Conservation (phyloP, 2,329 filamentous ascomycete genomes). For the Coniochaeta prunicola region DNA sequence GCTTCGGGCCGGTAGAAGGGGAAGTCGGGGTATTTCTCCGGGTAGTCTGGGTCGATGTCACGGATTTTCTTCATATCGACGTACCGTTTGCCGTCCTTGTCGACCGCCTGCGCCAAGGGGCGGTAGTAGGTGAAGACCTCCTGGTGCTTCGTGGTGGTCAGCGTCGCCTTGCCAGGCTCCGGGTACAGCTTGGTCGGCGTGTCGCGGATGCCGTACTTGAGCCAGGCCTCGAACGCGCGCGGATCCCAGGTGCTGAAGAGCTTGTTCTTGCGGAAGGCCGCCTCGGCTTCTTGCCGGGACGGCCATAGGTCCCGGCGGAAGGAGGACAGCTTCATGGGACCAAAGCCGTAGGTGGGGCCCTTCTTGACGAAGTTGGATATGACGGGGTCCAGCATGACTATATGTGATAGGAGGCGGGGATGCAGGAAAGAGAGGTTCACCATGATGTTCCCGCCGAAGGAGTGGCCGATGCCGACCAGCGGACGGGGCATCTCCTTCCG, state of each 20-base stretch:
- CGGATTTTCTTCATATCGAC: constrained; percentile 32
- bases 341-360: constrained; percentile 25
- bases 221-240: constrained; percentile 68
- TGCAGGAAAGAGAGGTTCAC: constrained; percentile 67
- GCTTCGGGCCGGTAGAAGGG: constrained; percentile 65
- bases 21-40: constrained; percentile 24
- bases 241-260: constrained; percentile 83
- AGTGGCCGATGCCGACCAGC: constrained; percentile 79
- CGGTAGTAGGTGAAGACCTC: constrained; percentile 76
- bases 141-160: constrained; percentile 79
- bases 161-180: constrained; percentile 47
- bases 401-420: constrained; percentile 67
- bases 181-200: constrained; percentile 58
- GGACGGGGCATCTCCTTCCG: constrained; percentile 73
- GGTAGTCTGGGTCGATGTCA: constrained; percentile 36
- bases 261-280: constrained; percentile 56
- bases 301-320: constrained; percentile 77
- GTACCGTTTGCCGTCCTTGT: constrained; percentile 26
- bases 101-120: constrained; percentile 41
- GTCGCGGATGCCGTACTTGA: constrained; percentile 67
- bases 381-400: constrained; percentile 81
- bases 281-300: constrained; percentile 60
- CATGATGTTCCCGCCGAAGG: constrained; percentile 74
- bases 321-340: constrained; percentile 53
- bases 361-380: constrained; percentile 46